Evolutionary conservation across 1,284 basidiomycete genomes (phyloP), one percentile per base, ranked within the genome.

Genomic region (Cerioporus squamosus): DNA sequence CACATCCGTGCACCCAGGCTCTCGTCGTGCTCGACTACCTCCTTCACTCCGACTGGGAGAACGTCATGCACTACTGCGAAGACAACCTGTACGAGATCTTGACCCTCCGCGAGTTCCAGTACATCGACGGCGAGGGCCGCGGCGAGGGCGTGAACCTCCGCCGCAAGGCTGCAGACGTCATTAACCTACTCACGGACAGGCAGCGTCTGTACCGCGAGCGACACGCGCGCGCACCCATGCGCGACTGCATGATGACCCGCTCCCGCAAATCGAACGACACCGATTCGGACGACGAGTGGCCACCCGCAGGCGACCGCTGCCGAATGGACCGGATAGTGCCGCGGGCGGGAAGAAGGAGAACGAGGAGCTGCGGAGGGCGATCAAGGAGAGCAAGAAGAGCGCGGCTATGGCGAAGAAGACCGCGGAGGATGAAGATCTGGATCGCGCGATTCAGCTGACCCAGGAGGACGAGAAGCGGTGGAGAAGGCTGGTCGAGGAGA

Each of bases 31-130:
- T 99, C 47, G 97, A 99, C 75, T 98, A 99, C 70, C 88, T 94
- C 55, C 84, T 99, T 14, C 95, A 98, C 70, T 90, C 93, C 58
- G 97, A 97, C 40, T 95, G 93, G 0, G 95, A 98, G 73, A 97
- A 98, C 71, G 94, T 97, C 24, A 94, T 98, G 66, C 90, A 95
- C 68, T 98, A 99, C 79, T 98, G 98, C 81, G 86, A 87, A 57
- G 94, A 98, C 74, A 98, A 99, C 73, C 77, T 97, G 59, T 98
- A 98, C 77, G 86, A 98, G 68, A 89, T 99, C 85, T 98, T 98
- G 83, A 98, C 96, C 1, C 86, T 99, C 63, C 95, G 97, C 72
- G 97, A 99, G 75, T 99, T 99, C 76, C 95, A 98, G 70, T 96
- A 93, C 72, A 79, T 97, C 57, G 97, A 98, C 76, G 97, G 98